These are phyloP conservation scores for Aureobasidium sp. DNA, from an alignment of 2,329 filamentous ascomycete species.

Conservation along the genomic window DNA sequence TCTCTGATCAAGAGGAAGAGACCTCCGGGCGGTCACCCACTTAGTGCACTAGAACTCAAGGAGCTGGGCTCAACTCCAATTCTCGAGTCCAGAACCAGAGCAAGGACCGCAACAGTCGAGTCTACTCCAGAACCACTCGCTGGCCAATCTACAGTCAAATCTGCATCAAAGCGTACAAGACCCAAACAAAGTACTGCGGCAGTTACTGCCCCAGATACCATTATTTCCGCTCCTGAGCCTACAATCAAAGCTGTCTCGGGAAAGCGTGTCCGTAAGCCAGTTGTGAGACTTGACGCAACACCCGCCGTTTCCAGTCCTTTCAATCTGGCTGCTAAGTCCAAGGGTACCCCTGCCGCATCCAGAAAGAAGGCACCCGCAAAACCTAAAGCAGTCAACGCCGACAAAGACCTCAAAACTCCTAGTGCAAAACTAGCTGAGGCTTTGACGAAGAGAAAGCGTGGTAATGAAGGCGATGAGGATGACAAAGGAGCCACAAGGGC, in stretches of 20 bases:
- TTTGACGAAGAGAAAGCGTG: neutral
- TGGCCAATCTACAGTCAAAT: neutral
- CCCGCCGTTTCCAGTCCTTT: neutral
- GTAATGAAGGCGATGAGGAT: neutral
- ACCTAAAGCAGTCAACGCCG: neutral
- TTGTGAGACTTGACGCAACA: neutral
- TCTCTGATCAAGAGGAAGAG: neutral
- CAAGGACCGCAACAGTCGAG: neutral
- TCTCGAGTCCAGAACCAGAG: neutral
- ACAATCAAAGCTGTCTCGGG: neutral
- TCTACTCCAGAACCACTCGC: neutral
- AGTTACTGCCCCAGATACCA: neutral
- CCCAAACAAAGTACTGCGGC: neutral
- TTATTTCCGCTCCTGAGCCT: neutral
- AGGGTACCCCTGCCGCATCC: neutral
- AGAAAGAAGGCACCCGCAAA: neutral
- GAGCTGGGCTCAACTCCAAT: neutral
- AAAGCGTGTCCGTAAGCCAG: neutral
- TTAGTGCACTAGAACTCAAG: neutral
- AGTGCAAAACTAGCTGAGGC: neutral
- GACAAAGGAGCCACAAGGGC: neutral
- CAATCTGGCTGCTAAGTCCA: neutral
- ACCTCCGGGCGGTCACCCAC: neutral
- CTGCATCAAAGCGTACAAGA: neutral
- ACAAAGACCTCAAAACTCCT: neutral